Percentiles rank a stretch among this genome's conserved stretches.
Conservation (phyloP, 1,139 yeast genomes). For the Kazachstania sp. region DNA sequence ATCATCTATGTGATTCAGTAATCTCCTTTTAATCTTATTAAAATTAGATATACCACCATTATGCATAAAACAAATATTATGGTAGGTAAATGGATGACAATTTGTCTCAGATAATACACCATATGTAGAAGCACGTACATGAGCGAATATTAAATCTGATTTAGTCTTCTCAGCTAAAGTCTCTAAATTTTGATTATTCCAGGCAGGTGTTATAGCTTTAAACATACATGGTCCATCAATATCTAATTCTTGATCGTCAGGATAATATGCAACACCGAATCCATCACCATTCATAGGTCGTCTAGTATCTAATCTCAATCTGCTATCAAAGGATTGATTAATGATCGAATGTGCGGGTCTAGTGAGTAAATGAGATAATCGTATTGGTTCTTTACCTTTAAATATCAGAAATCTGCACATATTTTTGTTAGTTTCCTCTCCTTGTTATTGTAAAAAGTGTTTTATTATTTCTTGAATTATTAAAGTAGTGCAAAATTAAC, state of each 20-base stretch:
- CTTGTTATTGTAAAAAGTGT: neutral
- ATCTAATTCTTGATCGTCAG: slow-evolving; percentile 45
- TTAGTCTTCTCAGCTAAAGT: slow-evolving; percentile 81
- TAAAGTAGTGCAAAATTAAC: too few relatives aligned
- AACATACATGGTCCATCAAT: slow-evolving; percentile 67
- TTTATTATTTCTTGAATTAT: too few relatives aligned
- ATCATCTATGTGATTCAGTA: slow-evolving; percentile 68
- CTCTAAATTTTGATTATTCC: slow-evolving; percentile 90
- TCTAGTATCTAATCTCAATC: slow-evolving; percentile 75
- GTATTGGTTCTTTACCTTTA: slow-evolving; percentile 66
- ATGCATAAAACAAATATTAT: slow-evolving; percentile 90
- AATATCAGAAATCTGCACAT: slow-evolving; percentile 33
- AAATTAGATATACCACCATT: slow-evolving; percentile 86
- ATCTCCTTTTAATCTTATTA: slow-evolving; percentile 57
- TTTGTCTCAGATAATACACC: slow-evolving; percentile 91
- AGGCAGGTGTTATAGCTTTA: slow-evolving; percentile 93
- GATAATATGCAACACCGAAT: slow-evolving; percentile 92
- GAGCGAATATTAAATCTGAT: slow-evolving; percentile 80
- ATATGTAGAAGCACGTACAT: slow-evolving; percentile 91
- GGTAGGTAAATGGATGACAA: slow-evolving; percentile 89
- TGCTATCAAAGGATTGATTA: slow-evolving; percentile 87
- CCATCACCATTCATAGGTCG: slow-evolving; percentile 98
- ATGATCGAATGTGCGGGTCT: slow-evolving; percentile 96
- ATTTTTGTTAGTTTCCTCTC: neutral
- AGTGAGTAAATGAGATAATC: slow-evolving; percentile 77